Percentiles rank a stretch among this genome's conserved stretches.
These are phyloP conservation scores for Solanum bukasovii DNA, from an alignment of 257 asterid genomes.

Conservation along the genomic window DNA sequence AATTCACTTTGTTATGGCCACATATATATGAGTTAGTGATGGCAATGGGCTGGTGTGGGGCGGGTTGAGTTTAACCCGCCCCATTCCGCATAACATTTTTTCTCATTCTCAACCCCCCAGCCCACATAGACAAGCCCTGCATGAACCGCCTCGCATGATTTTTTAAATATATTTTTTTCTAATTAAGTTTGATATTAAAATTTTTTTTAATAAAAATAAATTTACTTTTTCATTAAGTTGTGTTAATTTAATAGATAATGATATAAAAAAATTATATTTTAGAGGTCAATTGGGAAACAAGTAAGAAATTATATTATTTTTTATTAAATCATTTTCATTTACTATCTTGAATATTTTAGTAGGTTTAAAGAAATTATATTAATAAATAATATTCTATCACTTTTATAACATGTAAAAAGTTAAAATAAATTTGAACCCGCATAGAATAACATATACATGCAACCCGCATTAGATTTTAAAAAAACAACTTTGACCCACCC, in stretches of 20 bases:
- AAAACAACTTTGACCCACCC: background rate
- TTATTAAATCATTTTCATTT: too few relatives aligned
- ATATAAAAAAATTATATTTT: too few relatives aligned
- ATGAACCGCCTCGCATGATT: background rate
- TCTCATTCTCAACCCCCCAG: background rate
- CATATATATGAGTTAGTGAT: background rate
- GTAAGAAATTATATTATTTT: background rate
- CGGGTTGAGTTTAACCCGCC: background rate
- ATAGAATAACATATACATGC: background rate
- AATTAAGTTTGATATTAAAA: background rate
- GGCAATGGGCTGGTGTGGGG: background rate
- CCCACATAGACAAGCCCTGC: too few relatives aligned
- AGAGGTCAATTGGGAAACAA: background rate
- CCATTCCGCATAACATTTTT: background rate
- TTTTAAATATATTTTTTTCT: background rate
- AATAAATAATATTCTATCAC: background rate
- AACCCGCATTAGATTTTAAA: background rate
- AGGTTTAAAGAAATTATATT: too few relatives aligned
- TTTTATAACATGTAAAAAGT: too few relatives aligned
- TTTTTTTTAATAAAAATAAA: too few relatives aligned
- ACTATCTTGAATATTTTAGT: background rate
- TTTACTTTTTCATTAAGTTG: too few relatives aligned
- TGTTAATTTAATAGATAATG: too few relatives aligned
- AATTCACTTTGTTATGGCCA: background rate
- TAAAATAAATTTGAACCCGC: background rate